A percentile compares a stretch with the other conserved stretches of the same genome.
phyloP scores from a whole-genome alignment of 805 yeast species.

The Candida vartiovaarae region DNA sequence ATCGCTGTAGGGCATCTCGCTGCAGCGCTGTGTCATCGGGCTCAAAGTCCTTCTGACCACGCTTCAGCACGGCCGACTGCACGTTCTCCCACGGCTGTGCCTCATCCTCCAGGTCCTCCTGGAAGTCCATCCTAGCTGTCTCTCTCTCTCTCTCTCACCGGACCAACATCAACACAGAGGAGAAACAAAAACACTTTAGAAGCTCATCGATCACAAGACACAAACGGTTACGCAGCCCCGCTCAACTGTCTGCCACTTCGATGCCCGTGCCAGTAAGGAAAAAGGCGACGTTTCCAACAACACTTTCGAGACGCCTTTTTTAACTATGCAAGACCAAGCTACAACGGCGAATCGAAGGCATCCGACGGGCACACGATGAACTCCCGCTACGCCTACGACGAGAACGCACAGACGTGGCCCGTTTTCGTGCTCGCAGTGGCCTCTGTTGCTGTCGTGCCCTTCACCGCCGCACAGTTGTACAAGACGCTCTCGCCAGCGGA shows the following conservation, averaged over 20 bases:
- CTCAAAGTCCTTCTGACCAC: slow-evolving; percentile 83
- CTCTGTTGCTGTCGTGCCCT: slow-evolving; percentile 19
- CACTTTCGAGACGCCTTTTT: no score
- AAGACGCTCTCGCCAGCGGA: slow-evolving; percentile 1
- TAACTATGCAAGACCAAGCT: no score
- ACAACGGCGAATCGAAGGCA: no score
- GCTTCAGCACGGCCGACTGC: slow-evolving; percentile 38
- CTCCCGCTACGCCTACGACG: slow-evolving; percentile 23
- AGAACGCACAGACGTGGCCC: slow-evolving; percentile 23
- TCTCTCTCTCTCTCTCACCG: no score
- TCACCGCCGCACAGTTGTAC: slow-evolving; percentile 11
- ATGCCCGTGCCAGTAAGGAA: no score
- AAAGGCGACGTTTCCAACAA: no score
- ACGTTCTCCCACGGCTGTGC: slow-evolving; percentile 45
- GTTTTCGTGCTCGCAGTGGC: slow-evolving; percentile 21
- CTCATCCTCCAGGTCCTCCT: slow-evolving; percentile 30
- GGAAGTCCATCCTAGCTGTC: no score
- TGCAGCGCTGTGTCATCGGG: slow-evolving; percentile 69
- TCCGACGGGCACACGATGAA: slow-evolving; percentile 11
- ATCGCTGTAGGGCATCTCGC: slow-evolving; percentile 36
- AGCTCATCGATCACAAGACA: no score
- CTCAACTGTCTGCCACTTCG: no score
- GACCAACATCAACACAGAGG: no score
- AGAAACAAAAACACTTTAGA: no score
- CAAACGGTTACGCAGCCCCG: no score